Evolutionary conservation across 305 asterid genomes (phyloP), one percentile per base, ranked within the genome.

Genomic region (Nicotiana rustica): DNA sequence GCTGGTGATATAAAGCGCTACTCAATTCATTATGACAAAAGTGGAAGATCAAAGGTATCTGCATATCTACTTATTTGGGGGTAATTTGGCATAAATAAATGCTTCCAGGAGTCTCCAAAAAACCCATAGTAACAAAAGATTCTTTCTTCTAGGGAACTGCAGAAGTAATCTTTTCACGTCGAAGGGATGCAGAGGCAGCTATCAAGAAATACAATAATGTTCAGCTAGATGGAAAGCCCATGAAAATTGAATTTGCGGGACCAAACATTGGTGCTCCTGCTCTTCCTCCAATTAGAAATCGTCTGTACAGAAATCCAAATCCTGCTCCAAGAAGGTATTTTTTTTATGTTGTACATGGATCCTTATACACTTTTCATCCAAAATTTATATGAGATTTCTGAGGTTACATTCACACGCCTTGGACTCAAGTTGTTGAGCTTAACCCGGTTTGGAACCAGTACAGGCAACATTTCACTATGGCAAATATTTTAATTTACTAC

Each of bases 201-300:
- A 89, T 96, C 81, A 94, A 96, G 93, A 92, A 86, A 89, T 96
- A 96, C 78, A 92, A 96, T 81, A 89, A 93, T 83, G 97, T 96
- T 84, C 97, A 96, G 86, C 97, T 94, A 85, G 99, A 96, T 69
- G 99, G 98, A 65, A 96, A 94, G 83, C 99, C 99, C 29, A 94
- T 96, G 98, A 91, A 94, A 84, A 86, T 96, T 80, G 99, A 94
- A 85, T 89, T 96, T 69, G 95, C 92, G 17, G 98, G 97, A 56
- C 91, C 90, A 68, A 89, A 84, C 55, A 60, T 87, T 82, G 83
- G 17, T 15, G 83, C 88, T 29, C 87, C 89, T 25, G 79, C 82
- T 19, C 21, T 70, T 80, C 86, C 85, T 82, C 83, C 78, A 36
- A 61, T 84, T 10, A 10, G 82, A 52, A 79, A 29, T 81, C 85